These are phyloP conservation scores for Parietaria judaica DNA, from an alignment of 306 rosid genomes.

Conservation along the genomic window DNA sequence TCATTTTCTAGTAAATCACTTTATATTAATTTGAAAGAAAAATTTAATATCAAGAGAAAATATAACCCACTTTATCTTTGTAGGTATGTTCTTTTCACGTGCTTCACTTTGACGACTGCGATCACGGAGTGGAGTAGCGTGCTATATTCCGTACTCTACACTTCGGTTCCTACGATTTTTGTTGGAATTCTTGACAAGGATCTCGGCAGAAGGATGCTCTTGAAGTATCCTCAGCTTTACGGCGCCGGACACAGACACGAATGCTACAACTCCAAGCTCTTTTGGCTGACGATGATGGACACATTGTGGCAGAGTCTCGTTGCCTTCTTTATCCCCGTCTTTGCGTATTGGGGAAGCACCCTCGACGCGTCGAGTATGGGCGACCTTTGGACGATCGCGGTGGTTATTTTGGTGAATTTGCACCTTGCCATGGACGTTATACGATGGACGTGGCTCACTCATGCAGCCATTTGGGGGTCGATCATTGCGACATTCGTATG, in stretches of 20 bases:
- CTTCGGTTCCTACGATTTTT: slow-evolving; percentile 86
- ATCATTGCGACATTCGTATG: slow-evolving; percentile 76
- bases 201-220: slow-evolving; percentile 64
- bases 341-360: slow-evolving; percentile 70
- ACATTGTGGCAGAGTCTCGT: slow-evolving; percentile 98
- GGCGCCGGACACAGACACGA: slow-evolving; percentile 83
- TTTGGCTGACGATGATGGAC: slow-evolving; percentile 92
- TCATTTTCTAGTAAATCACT: too few relatives aligned
- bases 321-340: slow-evolving; percentile 68
- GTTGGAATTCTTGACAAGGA: slow-evolving; percentile 93
- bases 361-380: slow-evolving; percentile 96
- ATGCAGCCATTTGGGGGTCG: slow-evolving; percentile 90
- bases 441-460: slow-evolving; percentile 78
- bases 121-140: slow-evolving; percentile 99
- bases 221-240: slow-evolving; percentile 74
- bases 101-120: slow-evolving; percentile 87
- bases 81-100: slow-evolving; percentile 87
- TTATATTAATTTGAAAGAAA: too few relatives aligned
- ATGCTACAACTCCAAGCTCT: slow-evolving; percentile 73
- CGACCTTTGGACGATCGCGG: slow-evolving; percentile 92
- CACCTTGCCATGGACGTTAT: slow-evolving; percentile 91
- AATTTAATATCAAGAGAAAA: too few relatives aligned
- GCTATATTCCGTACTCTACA: slow-evolving; percentile 83
- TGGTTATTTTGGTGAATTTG: slow-evolving; percentile 81
- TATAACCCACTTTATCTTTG: neutral